Base-by-base conservation (phyloP, 2,329 filamentous ascomycete species). In the Hypoxylon sp. region DNA sequence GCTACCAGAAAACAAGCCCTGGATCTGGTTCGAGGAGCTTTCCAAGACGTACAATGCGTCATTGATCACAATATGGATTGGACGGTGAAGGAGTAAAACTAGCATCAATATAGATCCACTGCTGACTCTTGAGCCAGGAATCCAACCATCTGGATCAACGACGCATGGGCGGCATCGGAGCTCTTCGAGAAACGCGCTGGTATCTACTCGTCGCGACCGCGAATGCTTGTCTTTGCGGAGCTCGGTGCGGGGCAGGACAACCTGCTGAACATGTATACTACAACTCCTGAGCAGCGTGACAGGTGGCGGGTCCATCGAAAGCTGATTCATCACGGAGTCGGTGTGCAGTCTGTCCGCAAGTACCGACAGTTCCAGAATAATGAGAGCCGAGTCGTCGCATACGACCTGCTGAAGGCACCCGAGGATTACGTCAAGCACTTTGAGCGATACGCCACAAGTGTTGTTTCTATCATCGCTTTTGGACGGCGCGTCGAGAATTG, bases 51-150 rank as follows among this genome's bases (percentile, higher is more conserved):
- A 85, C 70, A 74, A 82, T 4, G 77, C 81, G 0, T 81, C 83
- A 0, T 70, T 87, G 5, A 82, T 87, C 49, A 87, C 85, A 0
- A 82, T 85, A 69, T 87, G 85, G 85, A 84, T 86, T 48, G 82
- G 83, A n/a, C 75, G 80, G 78, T 80, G 49, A 72, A 52, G 45
- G n/a, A 28, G 26, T 7, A 30, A 11, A 6, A 32, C 59, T 14
- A 40, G 36, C 9, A 50, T 24, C 11, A 9, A 6, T 42, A 2
- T 32, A 3, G 12, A 16, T 11, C 6, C 12, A 12, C 5, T 20
- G 57, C 64, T 56, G 3, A 64, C 58, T 45, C 32, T 44, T 68
- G 5, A 33, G 4, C 1, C 8, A 76, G 74, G 24, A 81, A 80
- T 57, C 80, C 80, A 2, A 82, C 80, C 0, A 76, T 83, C 12